Conservation (phyloP, 257 asterid genomes). For the Plantago ovata region DNA sequence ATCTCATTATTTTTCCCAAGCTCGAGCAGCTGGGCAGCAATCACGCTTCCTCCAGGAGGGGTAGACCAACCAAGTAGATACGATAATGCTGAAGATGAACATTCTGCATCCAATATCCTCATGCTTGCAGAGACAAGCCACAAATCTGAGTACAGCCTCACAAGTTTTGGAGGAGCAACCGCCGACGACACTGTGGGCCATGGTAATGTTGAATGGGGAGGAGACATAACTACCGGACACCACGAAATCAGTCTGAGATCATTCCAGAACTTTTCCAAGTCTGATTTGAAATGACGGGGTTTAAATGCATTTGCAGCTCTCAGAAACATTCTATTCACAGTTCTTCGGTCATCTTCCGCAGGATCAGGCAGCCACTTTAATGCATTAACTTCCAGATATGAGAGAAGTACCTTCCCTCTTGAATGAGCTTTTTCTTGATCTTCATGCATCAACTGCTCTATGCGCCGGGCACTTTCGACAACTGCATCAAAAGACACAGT, state of each 20-base stretch:
- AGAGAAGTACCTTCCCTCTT: conserved; percentile 80
- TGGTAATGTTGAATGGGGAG: conserved; percentile 72
- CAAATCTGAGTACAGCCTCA: conserved; percentile 62
- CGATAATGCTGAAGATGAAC: conserved; percentile 84
- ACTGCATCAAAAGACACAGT: conserved; percentile 75
- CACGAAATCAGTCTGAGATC: conserved; percentile 84
- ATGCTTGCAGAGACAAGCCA: conserved; percentile 99
- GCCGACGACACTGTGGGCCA: conserved; percentile 84
- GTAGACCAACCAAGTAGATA: conserved; percentile 85
- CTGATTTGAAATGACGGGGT: conserved; percentile 60
- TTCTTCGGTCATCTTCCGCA: conserved; percentile 45
- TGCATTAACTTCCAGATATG: conserved; percentile 89
- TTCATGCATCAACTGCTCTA: conserved; percentile 62
- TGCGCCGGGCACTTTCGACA: conserved; percentile 73
- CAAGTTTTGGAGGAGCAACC: conserved; percentile 97
- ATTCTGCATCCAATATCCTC: conserved; percentile 94
- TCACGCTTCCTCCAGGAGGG: conserved; percentile 89
- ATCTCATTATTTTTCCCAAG: conserved; percentile 93
- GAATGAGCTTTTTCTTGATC: conserved; percentile 60
- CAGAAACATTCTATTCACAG: conserved; percentile 57
- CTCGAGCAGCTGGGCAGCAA: conserved; percentile 97
- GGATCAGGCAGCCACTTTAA: conserved; percentile 71
- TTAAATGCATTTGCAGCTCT: conserved; percentile 70
- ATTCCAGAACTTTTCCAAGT: conserved; percentile 85
- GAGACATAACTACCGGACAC: conserved; percentile 86